A percentile compares a stretch with the other conserved stretches of the same genome.
These are phyloP conservation scores for Stropharia rugosoannulata DNA, from an alignment of 768 basidiomycete genomes.

Conservation along the genomic window DNA sequence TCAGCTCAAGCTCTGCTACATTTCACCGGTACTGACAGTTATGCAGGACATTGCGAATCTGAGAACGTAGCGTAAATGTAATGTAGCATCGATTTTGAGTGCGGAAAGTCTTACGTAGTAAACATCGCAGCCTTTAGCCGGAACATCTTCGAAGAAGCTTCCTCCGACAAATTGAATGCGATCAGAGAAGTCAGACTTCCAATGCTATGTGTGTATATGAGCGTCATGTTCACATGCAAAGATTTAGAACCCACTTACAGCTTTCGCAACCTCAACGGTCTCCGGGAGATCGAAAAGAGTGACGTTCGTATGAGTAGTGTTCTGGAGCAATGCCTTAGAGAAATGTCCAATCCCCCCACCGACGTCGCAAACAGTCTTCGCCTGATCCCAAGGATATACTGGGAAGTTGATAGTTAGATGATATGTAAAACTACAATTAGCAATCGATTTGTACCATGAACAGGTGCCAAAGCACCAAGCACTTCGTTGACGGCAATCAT, in stretches of 20 bases:
- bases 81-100: background rate
- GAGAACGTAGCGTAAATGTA: background rate
- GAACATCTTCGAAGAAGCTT: constrained; percentile 37
- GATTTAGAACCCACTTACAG: background rate
- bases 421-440: background rate
- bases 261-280: constrained; percentile 7
- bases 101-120: constrained; percentile 24
- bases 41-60: constrained; percentile 29
- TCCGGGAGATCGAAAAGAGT: constrained; percentile 10
- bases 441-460: background rate
- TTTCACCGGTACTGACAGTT: constrained; percentile 6
- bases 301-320: constrained; percentile 1
- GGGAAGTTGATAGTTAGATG: background rate
- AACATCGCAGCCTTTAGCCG: constrained; percentile 31
- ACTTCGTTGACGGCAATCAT: constrained; percentile 6
- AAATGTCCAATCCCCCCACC: constrained; percentile 12
- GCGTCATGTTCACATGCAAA: background rate
- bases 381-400: constrained; percentile 10
- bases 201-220: background rate
- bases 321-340: constrained; percentile 3
- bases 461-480: background rate
- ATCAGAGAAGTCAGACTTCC: constrained; percentile 7
- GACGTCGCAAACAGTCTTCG: constrained; percentile 12
- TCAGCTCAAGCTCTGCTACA: background rate
- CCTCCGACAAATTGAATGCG: constrained; percentile 9